phyloP scores from a whole-genome alignment of 2,329 filamentous ascomycete species.

The Tolypocladium endophyticum region DNA sequence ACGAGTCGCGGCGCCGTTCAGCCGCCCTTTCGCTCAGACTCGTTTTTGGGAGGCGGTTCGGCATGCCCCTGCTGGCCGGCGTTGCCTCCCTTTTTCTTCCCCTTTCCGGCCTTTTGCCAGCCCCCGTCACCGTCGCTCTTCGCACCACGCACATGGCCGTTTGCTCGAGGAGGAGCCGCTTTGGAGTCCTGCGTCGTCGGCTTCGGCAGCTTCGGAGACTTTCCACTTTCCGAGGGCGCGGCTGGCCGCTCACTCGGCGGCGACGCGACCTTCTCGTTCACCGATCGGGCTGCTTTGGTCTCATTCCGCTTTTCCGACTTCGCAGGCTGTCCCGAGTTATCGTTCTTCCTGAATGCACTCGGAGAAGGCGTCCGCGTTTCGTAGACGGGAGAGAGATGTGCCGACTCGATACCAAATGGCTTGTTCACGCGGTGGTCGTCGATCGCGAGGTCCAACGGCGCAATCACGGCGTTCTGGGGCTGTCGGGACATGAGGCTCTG shows the following conservation, averaged over 20 bases:
- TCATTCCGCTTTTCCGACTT: slow-evolving; percentile 8
- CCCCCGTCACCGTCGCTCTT: slow-evolving; percentile 44
- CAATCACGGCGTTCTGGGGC: slow-evolving; percentile 38
- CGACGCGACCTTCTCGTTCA: background rate
- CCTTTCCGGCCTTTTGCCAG: slow-evolving; percentile 51
- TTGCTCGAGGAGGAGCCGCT: slow-evolving; percentile 32
- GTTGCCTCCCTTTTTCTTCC: slow-evolving; percentile 33
- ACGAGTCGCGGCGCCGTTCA: slow-evolving; percentile 21
- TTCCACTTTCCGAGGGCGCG: slow-evolving; percentile 10
- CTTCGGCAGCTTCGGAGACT: slow-evolving; percentile 13
- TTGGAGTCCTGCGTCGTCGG: slow-evolving; percentile 16
- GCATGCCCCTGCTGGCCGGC: slow-evolving; percentile 24
- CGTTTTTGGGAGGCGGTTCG: slow-evolving; percentile 47
- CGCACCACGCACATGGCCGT: slow-evolving; percentile 41
- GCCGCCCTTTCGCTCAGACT: slow-evolving; percentile 53
- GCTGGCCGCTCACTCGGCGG: background rate
- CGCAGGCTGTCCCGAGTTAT: slow-evolving; percentile 22
- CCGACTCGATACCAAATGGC: slow-evolving; percentile 26
- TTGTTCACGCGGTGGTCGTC: slow-evolving; percentile 29
- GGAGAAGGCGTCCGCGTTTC: slow-evolving; percentile 65
- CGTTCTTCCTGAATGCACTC: slow-evolving; percentile 44
- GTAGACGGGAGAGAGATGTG: slow-evolving; percentile 61
- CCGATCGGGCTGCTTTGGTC: background rate
- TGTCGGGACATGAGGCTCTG: slow-evolving; percentile 29
- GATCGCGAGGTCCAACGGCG: slow-evolving; percentile 45